Evolutionary conservation across 352 stramenopile genomes (phyloP), one percentile per base, ranked within the genome.

Genomic region (Globisporangium acanthophoron): DNA sequence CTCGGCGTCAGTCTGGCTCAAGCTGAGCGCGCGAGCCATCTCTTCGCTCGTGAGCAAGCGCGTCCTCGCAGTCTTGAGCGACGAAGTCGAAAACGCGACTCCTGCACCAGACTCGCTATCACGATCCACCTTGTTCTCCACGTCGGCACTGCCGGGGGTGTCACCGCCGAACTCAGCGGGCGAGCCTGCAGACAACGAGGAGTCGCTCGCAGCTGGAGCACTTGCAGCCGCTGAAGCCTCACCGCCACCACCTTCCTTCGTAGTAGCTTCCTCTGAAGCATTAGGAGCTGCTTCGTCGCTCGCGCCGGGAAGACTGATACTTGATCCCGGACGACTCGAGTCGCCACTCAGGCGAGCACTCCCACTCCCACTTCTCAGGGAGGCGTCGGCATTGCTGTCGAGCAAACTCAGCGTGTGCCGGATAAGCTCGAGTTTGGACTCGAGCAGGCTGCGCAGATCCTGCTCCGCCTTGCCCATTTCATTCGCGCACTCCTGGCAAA

Each of bases 391-490:
- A 24, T 59, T 56, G 47, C 21, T 58, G 24, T 35, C 44, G 24
- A 87, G 65, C 47, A 85, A 56, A 3, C 62, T 62, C 9, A 91
- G 62, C 1, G 73, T 75, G 20, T 67, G 68, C 9, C 60, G 71
- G 52, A 91, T 85, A 29, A 91, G 58, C 39, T 77, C 67, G 20
- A 83, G 70, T 64, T 90, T 94, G 47, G 65, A 63, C 3, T 88
- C 69, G 3, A 94, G 61, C 5, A 89, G 69, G 16, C 59, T 70
- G 24, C 76, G 70, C 33, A 94, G 65, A 9, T 90, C 80, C 50
- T 86, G 71, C 61, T 92, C 81, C 1, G 78, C 72, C 51, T 84
- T 81, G 55, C 72, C 68, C 69, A 90, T 88, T 65, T 89, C 80
- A 0, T 63, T 84, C 12, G 78, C 80, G 53, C 84, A 92, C 59